Evolutionary conservation across 176 grass and related monocot species (phyloP).

Genomic region (Neostapfia colusana): DNA sequence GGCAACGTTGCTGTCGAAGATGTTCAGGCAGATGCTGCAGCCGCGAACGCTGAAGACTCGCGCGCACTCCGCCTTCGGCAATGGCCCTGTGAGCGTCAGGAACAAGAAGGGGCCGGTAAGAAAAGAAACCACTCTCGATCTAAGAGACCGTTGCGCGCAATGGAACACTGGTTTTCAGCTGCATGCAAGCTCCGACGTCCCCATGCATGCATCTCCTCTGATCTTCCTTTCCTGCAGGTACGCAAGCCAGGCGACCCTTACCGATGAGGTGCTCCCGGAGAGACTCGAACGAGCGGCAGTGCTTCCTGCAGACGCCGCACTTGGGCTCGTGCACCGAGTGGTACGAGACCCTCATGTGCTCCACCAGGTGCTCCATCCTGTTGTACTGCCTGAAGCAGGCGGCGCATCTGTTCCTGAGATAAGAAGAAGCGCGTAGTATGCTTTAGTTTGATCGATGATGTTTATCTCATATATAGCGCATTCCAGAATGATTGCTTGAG

Average conservation of each 20-base stretch:
- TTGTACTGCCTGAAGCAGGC: slow-evolving; percentile 91
- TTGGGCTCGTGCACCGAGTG: slow-evolving; percentile 82
- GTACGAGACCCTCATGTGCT: slow-evolving; percentile 84
- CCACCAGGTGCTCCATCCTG: slow-evolving; percentile 87
- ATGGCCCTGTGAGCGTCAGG: slow-evolving; percentile 56
- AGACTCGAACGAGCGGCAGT: slow-evolving; percentile 89
- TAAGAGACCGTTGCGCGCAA: not conserved
- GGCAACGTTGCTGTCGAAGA: slow-evolving; percentile 57
- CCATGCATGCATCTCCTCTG: not conserved
- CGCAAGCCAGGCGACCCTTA: not conserved
- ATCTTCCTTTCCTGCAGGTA: not conserved
- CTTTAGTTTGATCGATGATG: slow-evolving; percentile 1
- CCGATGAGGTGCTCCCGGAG: slow-evolving; percentile 94
- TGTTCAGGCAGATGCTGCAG: slow-evolving; percentile 77
- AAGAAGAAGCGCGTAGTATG: not conserved
- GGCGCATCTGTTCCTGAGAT: slow-evolving; percentile 82
- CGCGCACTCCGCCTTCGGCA: slow-evolving; percentile 80
- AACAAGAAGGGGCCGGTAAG: not conserved
- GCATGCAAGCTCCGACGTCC: not conserved
- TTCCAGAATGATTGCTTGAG: not conserved
- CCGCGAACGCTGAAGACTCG: slow-evolving; percentile 62
- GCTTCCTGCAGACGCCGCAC: slow-evolving; percentile 79
- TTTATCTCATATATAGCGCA: not conserved
- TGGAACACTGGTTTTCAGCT: not conserved
- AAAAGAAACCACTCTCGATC: not conserved